Evolutionary conservation across 768 basidiomycete species (phyloP).

Genomic region (Lactifluus echinatus): DNA sequence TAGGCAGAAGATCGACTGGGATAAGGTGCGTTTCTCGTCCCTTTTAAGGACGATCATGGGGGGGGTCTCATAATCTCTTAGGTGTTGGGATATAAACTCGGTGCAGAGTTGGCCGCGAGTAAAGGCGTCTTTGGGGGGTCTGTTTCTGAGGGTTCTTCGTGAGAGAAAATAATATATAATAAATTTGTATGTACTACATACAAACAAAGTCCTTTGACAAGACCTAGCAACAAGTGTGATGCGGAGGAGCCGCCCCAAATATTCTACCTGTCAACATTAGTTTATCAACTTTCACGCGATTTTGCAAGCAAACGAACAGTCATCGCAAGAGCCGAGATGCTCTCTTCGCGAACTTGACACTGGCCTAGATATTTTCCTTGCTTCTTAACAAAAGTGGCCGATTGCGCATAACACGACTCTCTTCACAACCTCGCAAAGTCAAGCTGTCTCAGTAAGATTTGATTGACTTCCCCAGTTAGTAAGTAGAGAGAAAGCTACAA

Average conservation of each 20-base stretch:
- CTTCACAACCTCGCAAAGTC: no score
- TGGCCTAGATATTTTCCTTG: background rate
- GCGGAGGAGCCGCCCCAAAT: no score
- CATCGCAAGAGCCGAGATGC: background rate
- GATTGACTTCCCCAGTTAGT: no score
- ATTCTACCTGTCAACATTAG: background rate
- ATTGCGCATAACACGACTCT: no score
- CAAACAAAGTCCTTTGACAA: background rate
- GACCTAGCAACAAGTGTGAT: background rate
- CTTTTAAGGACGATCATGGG: background rate
- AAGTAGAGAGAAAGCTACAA: background rate
- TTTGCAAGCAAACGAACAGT: background rate
- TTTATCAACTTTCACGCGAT: background rate
- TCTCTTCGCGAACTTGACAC: background rate
- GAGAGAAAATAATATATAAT: background rate
- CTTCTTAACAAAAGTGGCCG: no score
- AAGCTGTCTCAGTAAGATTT: no score
- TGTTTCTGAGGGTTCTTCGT: slow-evolving; percentile 24
- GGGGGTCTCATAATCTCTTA: slow-evolving; percentile 21
- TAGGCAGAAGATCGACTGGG: slow-evolving; percentile 93
- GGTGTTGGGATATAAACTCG: slow-evolving; percentile 61
- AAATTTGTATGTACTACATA: slow-evolving; percentile 2
- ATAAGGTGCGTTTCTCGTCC: slow-evolving; percentile 47
- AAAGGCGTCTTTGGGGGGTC: slow-evolving; percentile 43
- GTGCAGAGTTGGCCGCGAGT: slow-evolving; percentile 63